Evolutionary conservation across 306 rosid genomes (phyloP).

Genomic region (Glycyrrhiza uralensis): DNA sequence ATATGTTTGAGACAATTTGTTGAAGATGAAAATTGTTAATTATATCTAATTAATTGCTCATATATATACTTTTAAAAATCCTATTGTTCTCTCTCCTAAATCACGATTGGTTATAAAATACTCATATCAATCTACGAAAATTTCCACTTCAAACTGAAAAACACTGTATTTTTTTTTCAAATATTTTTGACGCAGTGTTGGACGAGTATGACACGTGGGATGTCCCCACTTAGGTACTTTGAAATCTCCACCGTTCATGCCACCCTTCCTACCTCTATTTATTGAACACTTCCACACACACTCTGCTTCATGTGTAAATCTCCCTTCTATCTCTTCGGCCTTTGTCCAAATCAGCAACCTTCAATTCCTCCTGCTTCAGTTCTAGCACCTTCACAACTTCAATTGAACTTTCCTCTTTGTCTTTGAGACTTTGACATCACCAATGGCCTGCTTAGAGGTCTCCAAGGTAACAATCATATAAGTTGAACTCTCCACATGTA

Average conservation of each 20-base stretch:
- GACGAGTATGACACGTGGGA: slow-evolving; percentile 44
- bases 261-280: slow-evolving; percentile 49
- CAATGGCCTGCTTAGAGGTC: slow-evolving; percentile 60
- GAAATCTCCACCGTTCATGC: slow-evolving; percentile 60
- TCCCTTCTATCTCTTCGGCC: slow-evolving; percentile 19
- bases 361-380: slow-evolving; percentile 14
- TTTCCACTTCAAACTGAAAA: no score
- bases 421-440: background rate
- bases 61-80: no score
- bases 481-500: background rate
- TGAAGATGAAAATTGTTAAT: no score
- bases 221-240: slow-evolving; percentile 35
- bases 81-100: no score
- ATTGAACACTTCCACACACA: slow-evolving; percentile 31
- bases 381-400: background rate
- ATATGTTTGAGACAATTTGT: no score
- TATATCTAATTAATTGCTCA: background rate
- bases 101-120: no score
- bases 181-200: background rate
- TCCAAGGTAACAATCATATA: slow-evolving; percentile 62
- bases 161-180: no score
- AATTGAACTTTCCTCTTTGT: background rate
- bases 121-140: no score
- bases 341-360: slow-evolving; percentile 23
- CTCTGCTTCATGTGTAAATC: slow-evolving; percentile 41